These are phyloP conservation scores for Gaeumannomyces sp. DNA, from an alignment of 2,329 filamentous ascomycete species.

Conservation along the genomic window DNA sequence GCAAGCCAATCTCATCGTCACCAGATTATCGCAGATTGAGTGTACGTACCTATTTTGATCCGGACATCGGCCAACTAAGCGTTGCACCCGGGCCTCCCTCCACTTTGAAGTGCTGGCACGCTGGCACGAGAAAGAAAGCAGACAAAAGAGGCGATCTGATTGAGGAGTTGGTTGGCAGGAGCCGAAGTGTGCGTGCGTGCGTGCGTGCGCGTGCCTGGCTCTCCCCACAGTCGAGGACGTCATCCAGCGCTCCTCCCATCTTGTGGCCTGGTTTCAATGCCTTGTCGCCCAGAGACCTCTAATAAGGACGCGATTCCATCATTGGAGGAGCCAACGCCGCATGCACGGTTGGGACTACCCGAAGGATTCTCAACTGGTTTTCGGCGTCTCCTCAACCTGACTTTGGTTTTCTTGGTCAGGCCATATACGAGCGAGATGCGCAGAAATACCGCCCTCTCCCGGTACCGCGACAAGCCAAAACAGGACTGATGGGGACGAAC, in stretches of 20 bases:
- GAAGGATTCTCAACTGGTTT: conserved; percentile 1
- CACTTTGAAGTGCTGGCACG: neutral
- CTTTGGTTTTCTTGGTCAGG: neutral
- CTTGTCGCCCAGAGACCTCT: neutral
- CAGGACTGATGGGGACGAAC: neutral
- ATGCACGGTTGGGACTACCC: neutral
- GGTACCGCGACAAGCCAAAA: neutral
- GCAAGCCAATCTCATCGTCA: neutral
- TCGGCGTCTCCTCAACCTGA: neutral
- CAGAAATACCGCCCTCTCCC: neutral
- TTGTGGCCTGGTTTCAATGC: neutral
- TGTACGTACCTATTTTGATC: neutral
- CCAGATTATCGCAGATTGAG: neutral
- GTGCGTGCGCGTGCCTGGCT: neutral
- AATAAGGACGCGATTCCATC: neutral
- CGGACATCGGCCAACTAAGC: neutral
- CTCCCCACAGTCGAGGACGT: neutral
- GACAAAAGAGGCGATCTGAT: too few species aligned
- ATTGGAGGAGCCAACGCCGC: neutral
- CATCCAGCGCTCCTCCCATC: neutral
- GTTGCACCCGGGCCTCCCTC: neutral
- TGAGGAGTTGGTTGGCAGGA: too few species aligned
- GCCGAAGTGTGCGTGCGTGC: too few species aligned
- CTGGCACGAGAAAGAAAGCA: too few species aligned
- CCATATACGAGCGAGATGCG: neutral